Evolutionary conservation across 805 yeast species (phyloP).

Genomic region (Kuraishia cidri): DNA sequence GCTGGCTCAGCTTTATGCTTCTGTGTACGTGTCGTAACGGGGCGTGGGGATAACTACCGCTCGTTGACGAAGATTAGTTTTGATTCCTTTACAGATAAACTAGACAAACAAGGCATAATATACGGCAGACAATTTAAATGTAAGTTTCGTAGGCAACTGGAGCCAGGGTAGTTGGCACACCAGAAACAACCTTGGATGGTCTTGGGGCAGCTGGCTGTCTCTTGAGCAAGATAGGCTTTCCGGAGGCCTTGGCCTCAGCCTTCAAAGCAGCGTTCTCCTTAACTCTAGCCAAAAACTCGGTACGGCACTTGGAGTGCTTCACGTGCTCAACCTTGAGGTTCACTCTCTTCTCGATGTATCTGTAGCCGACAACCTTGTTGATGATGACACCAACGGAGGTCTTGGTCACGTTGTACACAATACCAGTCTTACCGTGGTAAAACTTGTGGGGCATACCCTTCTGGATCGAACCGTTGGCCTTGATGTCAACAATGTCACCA

Average conservation of each 20-base stretch:
- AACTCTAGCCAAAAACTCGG: constrained; percentile 98
- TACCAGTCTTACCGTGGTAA: constrained; percentile 99
- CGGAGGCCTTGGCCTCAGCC: constrained; percentile 91
- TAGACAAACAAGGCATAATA: too few relatives aligned
- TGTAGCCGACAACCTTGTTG: constrained; percentile 98
- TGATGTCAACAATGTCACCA: constrained; percentile 99
- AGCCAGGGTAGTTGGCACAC: constrained; percentile 94
- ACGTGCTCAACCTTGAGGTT: constrained; percentile 98
- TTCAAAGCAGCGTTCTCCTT: constrained; percentile 91
- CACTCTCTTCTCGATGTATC: constrained; percentile 98
- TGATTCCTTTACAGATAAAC: too few relatives aligned
- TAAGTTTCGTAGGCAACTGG: constrained; percentile 99
- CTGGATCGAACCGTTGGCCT: constrained; percentile 98
- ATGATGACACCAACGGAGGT: constrained; percentile 96
- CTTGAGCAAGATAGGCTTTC: constrained; percentile 86
- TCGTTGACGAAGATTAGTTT: too few relatives aligned
- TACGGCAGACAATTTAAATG: too few relatives aligned
- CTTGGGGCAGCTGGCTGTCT: constrained; percentile 99
- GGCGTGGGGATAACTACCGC: too few relatives aligned
- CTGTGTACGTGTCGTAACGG: too few relatives aligned
- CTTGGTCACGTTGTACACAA: constrained; percentile 97
- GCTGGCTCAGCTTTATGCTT: too few relatives aligned
- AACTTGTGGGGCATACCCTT: constrained; percentile 99
- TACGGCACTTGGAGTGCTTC: constrained; percentile 99
- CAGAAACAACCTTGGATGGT: constrained; percentile 76